Percentiles rank a stretch among this genome's conserved stretches.
phyloP scores from a whole-genome alignment of 495 filamentous ascomycete genomes.

The Neurospora sp. region DNA sequence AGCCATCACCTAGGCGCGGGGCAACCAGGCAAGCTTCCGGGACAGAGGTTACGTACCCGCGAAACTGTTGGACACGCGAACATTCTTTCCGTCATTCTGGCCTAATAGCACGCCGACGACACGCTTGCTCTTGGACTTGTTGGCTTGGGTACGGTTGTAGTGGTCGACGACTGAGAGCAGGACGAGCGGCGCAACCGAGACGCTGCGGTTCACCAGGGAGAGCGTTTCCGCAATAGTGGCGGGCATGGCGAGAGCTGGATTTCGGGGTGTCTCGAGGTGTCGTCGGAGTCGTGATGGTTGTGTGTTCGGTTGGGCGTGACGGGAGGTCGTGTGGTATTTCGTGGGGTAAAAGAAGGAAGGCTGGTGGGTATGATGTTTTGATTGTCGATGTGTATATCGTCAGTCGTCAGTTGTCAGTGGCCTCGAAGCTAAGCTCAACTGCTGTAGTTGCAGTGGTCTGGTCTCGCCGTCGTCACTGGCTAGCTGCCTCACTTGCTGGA shows the following conservation, averaged over 20 bases:
- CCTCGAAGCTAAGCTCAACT: background rate
- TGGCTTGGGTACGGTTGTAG: constrained; percentile 79
- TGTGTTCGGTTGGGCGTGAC: background rate
- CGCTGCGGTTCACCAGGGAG: constrained; percentile 80
- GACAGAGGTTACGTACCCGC: constrained; percentile 51
- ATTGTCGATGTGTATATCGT: background rate
- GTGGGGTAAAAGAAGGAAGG: background rate
- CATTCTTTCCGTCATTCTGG: constrained; percentile 89
- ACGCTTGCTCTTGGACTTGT: constrained; percentile 73
- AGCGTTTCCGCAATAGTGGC: constrained; percentile 91
- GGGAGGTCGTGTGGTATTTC: background rate
- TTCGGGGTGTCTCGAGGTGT: background rate
- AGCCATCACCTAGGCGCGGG: background rate
- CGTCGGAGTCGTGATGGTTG: constrained; percentile 6
- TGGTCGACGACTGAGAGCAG: constrained; percentile 98
- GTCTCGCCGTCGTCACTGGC: constrained; percentile 21
- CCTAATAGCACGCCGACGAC: constrained; percentile 93
- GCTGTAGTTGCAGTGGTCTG: background rate
- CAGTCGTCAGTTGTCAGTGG: background rate
- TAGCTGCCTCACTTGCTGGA: constrained; percentile 21
- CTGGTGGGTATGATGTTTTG: constrained; percentile 4
- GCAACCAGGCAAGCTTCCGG: background rate
- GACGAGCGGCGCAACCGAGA: constrained; percentile 95
- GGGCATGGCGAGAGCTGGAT: constrained; percentile 54
- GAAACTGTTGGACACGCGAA: constrained; percentile 97